Base-by-base conservation (phyloP, 2,329 filamentous ascomycete species). In the Neopestalotiopsis rosae region DNA sequence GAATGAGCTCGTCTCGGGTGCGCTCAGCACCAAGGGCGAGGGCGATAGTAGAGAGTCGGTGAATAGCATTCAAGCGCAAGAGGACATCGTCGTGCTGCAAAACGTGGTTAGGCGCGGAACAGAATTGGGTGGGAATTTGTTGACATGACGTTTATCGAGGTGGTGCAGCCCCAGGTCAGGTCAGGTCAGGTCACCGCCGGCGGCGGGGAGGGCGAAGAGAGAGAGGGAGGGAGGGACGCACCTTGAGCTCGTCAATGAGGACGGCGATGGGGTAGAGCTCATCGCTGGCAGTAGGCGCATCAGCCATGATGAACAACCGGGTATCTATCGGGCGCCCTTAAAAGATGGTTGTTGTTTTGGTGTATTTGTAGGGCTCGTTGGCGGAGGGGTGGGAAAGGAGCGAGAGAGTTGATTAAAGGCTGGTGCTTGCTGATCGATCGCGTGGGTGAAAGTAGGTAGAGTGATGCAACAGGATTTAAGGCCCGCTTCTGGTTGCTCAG, bases 181-280 rank as follows among this genome's bases (percentile, higher is more conserved):
- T 9, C 34, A 38, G 45, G n/a, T 28, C 17, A 34, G 63, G 63
- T 42, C 61, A 64, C 61, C 45, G 42, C 64, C 24, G 45, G 45
- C 45, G 45, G 45, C 20, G 34, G 38, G 17, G 17, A 28, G 45
- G 30, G 73, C 69, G 74, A 76, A 28, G 45, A 14, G 73, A 70
- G 14, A 52, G 13, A 38, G 14, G n/a, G 45, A 52, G 45, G 45
- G 45, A 52, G 17, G 45, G 45, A 52, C 45, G 78, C 89, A 97
- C 95, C 94, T 98, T 99, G 79, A 99, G 89, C 90, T 99, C 96
- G 84, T 99, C 96, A 84, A 99, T 99, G 84, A 99, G 91, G 76
- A 99, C 96, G 80, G 97, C 96, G 87, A 99, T 99, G 82, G 96
- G 96, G 84, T 98, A 99, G 79, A 99, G 94, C 91, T 98, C 97